Percentiles rank a stretch among this genome's conserved stretches.
phyloP scores from a whole-genome alignment of 495 filamentous ascomycete genomes.

The Penicillium mononematosum region DNA sequence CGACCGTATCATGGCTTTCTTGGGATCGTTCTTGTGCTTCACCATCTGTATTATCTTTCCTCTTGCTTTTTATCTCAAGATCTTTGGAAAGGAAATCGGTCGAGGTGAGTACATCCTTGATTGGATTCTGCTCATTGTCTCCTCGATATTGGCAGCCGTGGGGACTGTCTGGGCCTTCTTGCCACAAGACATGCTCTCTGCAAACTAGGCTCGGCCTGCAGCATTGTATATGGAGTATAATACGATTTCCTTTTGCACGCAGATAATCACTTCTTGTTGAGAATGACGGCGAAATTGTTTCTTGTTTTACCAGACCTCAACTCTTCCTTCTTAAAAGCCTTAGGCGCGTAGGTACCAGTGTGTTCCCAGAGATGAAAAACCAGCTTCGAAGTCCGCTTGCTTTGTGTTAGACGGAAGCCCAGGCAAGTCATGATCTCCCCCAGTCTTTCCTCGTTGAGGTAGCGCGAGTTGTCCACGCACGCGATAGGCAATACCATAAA shows the following conservation, averaged over 20 bases:
- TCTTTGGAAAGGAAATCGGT: constrained; percentile 81
- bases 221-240: not conserved
- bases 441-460: constrained; percentile 73
- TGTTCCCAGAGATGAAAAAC: constrained; percentile 84
- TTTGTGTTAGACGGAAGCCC: constrained; percentile 63
- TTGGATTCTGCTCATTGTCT: constrained; percentile 68
- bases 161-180: constrained; percentile 88
- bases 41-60: constrained; percentile 92
- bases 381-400: constrained; percentile 77
- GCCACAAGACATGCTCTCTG: constrained; percentile 59
- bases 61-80: constrained; percentile 85
- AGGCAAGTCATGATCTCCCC: constrained; percentile 70
- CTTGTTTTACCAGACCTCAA: constrained; percentile 67
- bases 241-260: constrained; percentile 4
- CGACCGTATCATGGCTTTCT: constrained; percentile 90
- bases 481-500: constrained; percentile 90
- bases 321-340: constrained; percentile 64
- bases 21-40: constrained; percentile 89
- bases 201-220: constrained; percentile 12
- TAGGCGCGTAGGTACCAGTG: constrained; percentile 32
- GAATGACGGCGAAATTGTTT: constrained; percentile 86
- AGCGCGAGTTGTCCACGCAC: constrained; percentile 89
- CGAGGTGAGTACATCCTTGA: constrained; percentile 61
- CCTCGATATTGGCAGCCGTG: constrained; percentile 63
- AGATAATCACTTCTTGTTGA: constrained; percentile 37